These are phyloP conservation scores for Elsinoe ampelina DNA, from an alignment of 2,329 filamentous ascomycete genomes.

Conservation along the genomic window DNA sequence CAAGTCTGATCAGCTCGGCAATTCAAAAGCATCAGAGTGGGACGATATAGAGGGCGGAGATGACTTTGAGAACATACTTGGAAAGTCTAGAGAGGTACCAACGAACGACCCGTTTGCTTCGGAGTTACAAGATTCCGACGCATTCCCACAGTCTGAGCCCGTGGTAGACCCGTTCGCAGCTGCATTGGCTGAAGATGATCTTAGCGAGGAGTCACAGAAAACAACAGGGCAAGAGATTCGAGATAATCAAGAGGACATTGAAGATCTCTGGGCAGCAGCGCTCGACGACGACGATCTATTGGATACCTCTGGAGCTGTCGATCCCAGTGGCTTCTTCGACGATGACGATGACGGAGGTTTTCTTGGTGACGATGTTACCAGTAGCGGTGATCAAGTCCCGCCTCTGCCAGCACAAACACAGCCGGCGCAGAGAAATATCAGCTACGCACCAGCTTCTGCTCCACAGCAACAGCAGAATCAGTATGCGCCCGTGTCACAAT, in stretches of 20 bases:
- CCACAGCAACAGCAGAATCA: conserved; percentile 3
- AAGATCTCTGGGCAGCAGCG: conserved; percentile 74
- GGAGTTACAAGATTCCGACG: neutral
- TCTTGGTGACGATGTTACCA: conserved; percentile 53
- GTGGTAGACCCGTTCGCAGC: neutral
- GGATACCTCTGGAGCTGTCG: conserved; percentile 36
- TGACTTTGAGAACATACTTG: conserved; percentile 10
- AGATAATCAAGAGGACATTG: conserved; percentile 50
- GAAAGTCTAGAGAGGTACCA: neutral
- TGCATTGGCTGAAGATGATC: conserved; percentile 9
- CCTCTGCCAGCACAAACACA: neutral
- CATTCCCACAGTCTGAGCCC: neutral
- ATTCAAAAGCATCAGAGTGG: conserved; percentile 14
- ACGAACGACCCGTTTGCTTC: neutral
- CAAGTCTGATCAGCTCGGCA: neutral
- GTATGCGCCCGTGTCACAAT: neutral
- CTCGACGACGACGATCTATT: conserved; percentile 56
- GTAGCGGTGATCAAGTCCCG: neutral
- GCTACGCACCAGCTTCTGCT: neutral
- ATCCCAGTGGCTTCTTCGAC: conserved; percentile 59
- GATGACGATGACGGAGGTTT: conserved; percentile 75
- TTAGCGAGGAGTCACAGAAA: conserved; percentile 1
- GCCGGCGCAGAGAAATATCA: neutral
- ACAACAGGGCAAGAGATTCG: conserved; percentile 1
- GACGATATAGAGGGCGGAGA: conserved; percentile 15